Percentiles rank a stretch among this genome's conserved stretches.
Evolutionary conservation across 2,329 filamentous ascomycete species (phyloP).

Genomic region (Claviceps citrina): DNA sequence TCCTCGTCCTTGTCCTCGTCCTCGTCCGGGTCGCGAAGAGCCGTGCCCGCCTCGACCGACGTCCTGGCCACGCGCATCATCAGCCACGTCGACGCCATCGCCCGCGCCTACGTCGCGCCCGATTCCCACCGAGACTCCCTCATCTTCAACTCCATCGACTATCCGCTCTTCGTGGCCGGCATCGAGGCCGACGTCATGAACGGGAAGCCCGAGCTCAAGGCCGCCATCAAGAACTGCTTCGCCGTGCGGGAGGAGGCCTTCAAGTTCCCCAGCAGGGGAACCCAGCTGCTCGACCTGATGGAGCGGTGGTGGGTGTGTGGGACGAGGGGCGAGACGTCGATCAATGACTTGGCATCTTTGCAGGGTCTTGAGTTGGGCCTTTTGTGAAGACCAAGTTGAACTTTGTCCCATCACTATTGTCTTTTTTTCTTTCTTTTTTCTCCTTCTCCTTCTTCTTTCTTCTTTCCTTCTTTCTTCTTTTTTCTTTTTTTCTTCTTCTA

Average conservation of each 20-base stretch:
- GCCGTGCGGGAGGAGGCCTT: neutral
- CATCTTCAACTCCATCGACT: slow-evolving; percentile 3
- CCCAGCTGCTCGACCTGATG: neutral
- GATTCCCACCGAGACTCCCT: neutral
- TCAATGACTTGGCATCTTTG: neutral
- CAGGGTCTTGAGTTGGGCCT: slow-evolving; percentile 1
- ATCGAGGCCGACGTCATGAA: slow-evolving; percentile 1
- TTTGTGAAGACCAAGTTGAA: neutral
- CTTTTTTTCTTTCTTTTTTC: too few species aligned
- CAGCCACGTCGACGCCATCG: slow-evolving; percentile 2
- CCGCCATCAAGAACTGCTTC: slow-evolving; percentile 1
- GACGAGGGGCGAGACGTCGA: neutral
- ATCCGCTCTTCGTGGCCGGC: slow-evolving; percentile 1
- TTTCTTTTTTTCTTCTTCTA: neutral
- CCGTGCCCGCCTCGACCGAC: neutral
- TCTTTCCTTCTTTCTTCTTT: neutral
- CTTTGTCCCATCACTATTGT: too few species aligned
- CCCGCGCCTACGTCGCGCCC: neutral
- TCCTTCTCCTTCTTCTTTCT: too few species aligned
- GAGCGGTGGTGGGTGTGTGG: slow-evolving; percentile 1
- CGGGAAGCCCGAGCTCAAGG: neutral
- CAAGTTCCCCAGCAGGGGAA: neutral
- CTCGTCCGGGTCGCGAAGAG: neutral
- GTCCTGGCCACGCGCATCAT: slow-evolving; percentile 1
- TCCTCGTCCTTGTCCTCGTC: neutral